Evolutionary conservation across 192 early-diverging fungal species (phyloP).

Genomic region (Umbelopsis isabellina): DNA sequence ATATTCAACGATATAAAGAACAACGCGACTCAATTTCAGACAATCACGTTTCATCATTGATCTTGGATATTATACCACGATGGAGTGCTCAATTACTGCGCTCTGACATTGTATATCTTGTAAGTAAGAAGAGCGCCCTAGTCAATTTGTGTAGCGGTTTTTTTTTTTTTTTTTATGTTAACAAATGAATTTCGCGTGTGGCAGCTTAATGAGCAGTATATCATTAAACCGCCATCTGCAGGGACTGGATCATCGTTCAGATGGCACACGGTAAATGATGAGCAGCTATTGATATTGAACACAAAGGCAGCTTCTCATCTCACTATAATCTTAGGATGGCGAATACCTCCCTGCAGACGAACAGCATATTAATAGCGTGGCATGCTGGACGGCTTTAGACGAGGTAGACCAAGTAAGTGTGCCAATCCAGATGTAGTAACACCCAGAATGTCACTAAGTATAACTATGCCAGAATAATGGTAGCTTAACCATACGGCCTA

Average conservation of each 20-base stretch:
- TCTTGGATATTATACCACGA: not conserved
- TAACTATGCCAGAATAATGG: constrained; percentile 17
- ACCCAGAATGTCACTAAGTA: not conserved
- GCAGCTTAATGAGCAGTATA: constrained; percentile 47
- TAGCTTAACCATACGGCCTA: constrained; percentile 3
- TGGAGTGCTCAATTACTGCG: constrained; percentile 26
- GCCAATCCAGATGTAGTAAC: not conserved
- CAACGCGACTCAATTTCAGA: constrained; percentile 28
- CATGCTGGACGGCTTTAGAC: constrained; percentile 44
- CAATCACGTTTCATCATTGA: not conserved
- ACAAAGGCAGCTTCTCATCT: not conserved
- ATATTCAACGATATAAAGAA: constrained; percentile 21
- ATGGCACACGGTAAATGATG: constrained; percentile 40
- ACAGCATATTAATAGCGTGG: constrained; percentile 25
- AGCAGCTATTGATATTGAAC: too few species aligned
- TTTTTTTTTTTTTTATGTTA: not conserved
- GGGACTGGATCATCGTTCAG: constrained; percentile 25
- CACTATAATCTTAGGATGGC: constrained; percentile 30
- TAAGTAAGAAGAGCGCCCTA: constrained; percentile 22
- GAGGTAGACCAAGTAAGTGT: constrained; percentile 23
- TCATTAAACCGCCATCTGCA: constrained; percentile 41
- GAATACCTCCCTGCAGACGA: constrained; percentile 28
- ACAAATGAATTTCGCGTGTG: not conserved
- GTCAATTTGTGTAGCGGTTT: not conserved
- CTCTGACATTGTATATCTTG: constrained; percentile 17